Percentiles rank a stretch among this genome's conserved stretches.
Conservation (phyloP, 805 yeast genomes). For the Yamadazyma nakazawae region DNA sequence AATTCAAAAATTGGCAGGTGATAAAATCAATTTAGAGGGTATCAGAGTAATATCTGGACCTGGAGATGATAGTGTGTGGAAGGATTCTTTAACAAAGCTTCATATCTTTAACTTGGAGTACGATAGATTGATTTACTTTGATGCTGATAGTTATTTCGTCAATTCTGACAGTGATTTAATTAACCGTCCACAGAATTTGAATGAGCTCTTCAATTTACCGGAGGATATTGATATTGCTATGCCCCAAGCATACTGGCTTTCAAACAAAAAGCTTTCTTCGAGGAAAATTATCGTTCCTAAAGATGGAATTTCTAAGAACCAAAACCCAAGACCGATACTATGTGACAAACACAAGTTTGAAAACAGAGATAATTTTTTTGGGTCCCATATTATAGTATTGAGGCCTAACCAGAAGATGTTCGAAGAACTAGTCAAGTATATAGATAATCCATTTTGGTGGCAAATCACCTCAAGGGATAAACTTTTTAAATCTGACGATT, state of each 20-base stretch:
- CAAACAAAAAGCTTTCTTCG: slow-evolving; percentile 9
- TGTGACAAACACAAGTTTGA: slow-evolving; percentile 25
- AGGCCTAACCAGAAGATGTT: slow-evolving; percentile 40
- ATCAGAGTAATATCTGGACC: slow-evolving; percentile 18
- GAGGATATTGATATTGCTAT: slow-evolving; percentile 23
- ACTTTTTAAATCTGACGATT: slow-evolving; percentile 33
- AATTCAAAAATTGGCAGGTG: slow-evolving; percentile 13
- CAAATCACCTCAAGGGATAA: slow-evolving; percentile 16
- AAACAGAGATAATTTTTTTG: slow-evolving; percentile 30
- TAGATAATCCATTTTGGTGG: slow-evolving; percentile 31
- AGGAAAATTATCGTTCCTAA: slow-evolving; percentile 12
- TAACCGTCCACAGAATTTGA: slow-evolving; percentile 18
- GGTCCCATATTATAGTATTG: slow-evolving; percentile 58
- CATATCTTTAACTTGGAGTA: slow-evolving; percentile 50
- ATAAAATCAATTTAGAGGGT: slow-evolving; percentile 23
- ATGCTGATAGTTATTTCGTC: slow-evolving; percentile 50
- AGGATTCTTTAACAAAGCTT: slow-evolving; percentile 53
- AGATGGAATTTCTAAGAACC: neutral
- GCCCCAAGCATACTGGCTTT: slow-evolving; percentile 38
- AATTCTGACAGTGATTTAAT: neutral
- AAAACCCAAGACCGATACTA: slow-evolving; percentile 13
- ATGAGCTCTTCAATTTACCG: slow-evolving; percentile 31
- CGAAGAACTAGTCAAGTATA: slow-evolving; percentile 19
- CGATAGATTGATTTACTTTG: slow-evolving; percentile 54
- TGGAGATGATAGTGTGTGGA: slow-evolving; percentile 35